Evolutionary conservation across 2,329 filamentous ascomycete species (phyloP).

Genomic region (Fusarium camptoceras): DNA sequence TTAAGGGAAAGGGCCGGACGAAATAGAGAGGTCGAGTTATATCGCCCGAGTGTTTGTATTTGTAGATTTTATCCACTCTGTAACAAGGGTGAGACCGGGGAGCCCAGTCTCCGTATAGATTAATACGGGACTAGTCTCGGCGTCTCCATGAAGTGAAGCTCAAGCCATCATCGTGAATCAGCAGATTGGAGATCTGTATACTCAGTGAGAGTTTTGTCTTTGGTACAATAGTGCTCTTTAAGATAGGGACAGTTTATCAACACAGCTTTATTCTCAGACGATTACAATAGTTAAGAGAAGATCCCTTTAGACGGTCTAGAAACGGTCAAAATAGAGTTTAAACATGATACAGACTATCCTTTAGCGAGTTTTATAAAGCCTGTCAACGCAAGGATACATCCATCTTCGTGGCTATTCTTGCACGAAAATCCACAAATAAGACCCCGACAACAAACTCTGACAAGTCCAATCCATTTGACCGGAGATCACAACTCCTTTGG

Average conservation of each 20-base stretch:
- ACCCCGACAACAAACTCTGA: constrained; percentile 6
- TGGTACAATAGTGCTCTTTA: accelerated
- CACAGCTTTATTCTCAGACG: not conserved
- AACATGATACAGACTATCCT: constrained; percentile 14
- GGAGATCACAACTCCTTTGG: constrained; percentile 4
- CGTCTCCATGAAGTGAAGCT: not conserved
- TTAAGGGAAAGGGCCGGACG: not conserved
- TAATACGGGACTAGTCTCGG: constrained; percentile 13
- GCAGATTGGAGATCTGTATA: not conserved
- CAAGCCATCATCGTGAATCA: not conserved
- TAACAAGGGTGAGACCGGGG: constrained; percentile 19
- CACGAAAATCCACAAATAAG: constrained; percentile 1
- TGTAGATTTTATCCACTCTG: constrained; percentile 2
- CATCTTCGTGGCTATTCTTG: not conserved
- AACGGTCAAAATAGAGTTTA: constrained; percentile 29
- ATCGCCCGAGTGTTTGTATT: not conserved
- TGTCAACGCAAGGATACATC: constrained; percentile 3
- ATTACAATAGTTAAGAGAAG: not conserved
- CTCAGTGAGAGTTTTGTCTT: not conserved
- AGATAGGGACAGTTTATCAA: not conserved
- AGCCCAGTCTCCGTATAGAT: constrained; percentile 7
- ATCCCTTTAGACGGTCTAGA: not conserved
- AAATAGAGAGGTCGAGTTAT: constrained; percentile 1
- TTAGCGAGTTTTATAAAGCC: constrained; percentile 34
- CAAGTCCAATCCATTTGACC: not conserved